Percentiles rank a stretch among this genome's conserved stretches.
These are phyloP conservation scores for Cladosporium cucumerinum DNA, from an alignment of 2,329 filamentous ascomycete species.

Conservation along the genomic window DNA sequence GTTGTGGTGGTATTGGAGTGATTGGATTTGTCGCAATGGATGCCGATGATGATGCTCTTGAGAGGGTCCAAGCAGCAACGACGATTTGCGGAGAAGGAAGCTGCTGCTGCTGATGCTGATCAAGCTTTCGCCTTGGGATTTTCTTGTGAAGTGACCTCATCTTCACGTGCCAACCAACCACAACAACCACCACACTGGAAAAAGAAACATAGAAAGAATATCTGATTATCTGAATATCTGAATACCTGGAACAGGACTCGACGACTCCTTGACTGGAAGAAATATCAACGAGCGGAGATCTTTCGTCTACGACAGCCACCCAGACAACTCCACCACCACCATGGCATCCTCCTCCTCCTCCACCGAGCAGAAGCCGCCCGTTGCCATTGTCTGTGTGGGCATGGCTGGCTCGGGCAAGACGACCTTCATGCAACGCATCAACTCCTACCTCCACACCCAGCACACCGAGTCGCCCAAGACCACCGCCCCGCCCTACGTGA, in stretches of 20 bases:
- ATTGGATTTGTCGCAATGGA: slow-evolving; percentile 12
- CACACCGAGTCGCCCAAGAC: slow-evolving; percentile 40
- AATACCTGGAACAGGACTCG: background rate
- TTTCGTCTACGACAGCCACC: background rate
- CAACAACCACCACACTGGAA: background rate
- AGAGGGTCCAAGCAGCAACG: slow-evolving; percentile 1
- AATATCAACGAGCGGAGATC: background rate
- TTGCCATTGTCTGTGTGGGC: slow-evolving; percentile 87
- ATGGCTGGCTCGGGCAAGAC: slow-evolving; percentile 99
- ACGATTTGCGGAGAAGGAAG: slow-evolving; percentile 12
- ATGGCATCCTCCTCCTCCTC: slow-evolving; percentile 21
- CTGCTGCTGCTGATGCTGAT: background rate
- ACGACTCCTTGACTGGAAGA: background rate
- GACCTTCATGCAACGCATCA: slow-evolving; percentile 99
- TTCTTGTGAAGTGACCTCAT: slow-evolving; percentile 16
- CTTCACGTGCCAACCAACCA: slow-evolving; percentile 10
- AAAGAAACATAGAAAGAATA: background rate
- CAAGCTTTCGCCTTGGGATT: slow-evolving; percentile 10
- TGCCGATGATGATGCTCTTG: background rate
- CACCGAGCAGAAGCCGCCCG: slow-evolving; percentile 48
- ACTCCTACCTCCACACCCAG: slow-evolving; percentile 75
- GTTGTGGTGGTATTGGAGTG: background rate
- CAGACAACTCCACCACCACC: background rate
- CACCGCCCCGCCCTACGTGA: slow-evolving; percentile 81
- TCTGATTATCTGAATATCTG: too few relatives aligned